Conservation (phyloP, 192 early-diverging fungal species). For the Entophlyctis luteolus region DNA sequence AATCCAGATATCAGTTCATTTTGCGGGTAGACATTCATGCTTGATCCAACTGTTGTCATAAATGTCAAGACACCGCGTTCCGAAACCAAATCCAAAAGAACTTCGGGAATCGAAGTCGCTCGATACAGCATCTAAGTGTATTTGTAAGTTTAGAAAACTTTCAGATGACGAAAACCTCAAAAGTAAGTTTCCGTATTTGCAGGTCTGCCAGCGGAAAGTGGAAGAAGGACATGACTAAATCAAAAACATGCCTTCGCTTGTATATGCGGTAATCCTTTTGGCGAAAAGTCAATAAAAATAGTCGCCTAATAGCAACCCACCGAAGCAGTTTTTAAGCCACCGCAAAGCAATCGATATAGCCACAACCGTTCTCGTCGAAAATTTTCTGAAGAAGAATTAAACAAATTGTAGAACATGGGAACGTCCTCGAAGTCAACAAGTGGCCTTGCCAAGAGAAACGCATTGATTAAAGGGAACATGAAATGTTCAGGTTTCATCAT, state of each 20-base stretch:
- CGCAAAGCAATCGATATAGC: conserved; percentile 63
- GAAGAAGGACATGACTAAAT: conserved; percentile 66
- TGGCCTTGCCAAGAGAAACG: conserved; percentile 69
- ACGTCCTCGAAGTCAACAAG: conserved; percentile 75
- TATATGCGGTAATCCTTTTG: conserved; percentile 64
- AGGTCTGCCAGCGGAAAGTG: conserved; percentile 64
- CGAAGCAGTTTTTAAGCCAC: conserved; percentile 51
- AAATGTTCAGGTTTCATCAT: conserved; percentile 67
- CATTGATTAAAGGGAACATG: conserved; percentile 72
- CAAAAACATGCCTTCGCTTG: conserved; percentile 65
- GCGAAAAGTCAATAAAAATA: neutral
- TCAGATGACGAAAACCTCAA: conserved; percentile 8
- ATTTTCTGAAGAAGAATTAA: conserved; percentile 62
- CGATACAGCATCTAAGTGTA: conserved; percentile 49
- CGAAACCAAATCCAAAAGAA: conserved; percentile 55
- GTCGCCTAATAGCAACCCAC: no score
- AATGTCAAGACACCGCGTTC: conserved; percentile 58
- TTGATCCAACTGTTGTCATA: conserved; percentile 35
- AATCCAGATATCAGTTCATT: conserved; percentile 19
- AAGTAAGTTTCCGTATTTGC: conserved; percentile 27
- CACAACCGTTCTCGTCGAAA: conserved; percentile 69
- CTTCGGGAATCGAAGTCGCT: conserved; percentile 49
- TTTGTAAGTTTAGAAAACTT: neutral
- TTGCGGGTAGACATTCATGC: conserved; percentile 20
- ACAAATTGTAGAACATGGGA: conserved; percentile 77